Conservation (phyloP, 2,329 filamentous ascomycete species). For the Alternaria solani region DNA sequence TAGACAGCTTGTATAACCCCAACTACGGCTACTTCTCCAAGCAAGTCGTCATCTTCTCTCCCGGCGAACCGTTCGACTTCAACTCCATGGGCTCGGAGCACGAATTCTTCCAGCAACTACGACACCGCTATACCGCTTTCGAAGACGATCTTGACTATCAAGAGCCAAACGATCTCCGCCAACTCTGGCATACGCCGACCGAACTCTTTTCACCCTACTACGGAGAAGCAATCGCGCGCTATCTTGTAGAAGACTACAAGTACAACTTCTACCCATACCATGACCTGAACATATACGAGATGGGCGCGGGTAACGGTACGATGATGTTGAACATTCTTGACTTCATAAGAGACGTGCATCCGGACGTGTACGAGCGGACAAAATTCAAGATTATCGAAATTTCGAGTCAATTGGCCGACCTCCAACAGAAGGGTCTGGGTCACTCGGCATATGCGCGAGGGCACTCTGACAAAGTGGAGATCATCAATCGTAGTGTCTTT, state of each 20-base stretch:
- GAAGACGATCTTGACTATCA: conserved; percentile 84
- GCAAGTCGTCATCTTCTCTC: conserved; percentile 93
- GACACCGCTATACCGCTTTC: conserved; percentile 84
- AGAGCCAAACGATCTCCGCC: conserved; percentile 76
- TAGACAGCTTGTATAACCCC: conserved; percentile 90
- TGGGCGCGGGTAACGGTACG: conserved; percentile 96
- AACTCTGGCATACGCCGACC: conserved; percentile 98
- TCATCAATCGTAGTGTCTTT: conserved; percentile 94
- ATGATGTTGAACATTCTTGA: conserved; percentile 98
- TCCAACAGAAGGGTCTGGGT: conserved; percentile 77
- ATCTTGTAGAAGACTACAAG: conserved; percentile 95
- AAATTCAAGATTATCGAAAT: conserved; percentile 98
- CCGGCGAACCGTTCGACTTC: conserved; percentile 92
- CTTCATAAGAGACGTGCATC: conserved; percentile 88
- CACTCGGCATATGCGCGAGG: conserved; percentile 73
- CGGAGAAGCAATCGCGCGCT: conserved; percentile 95
- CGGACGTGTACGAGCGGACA: conserved; percentile 91
- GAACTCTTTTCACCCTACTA: conserved; percentile 97
- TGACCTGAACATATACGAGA: conserved; percentile 97
- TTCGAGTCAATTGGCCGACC: conserved; percentile 76
- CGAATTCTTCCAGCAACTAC: conserved; percentile 79
- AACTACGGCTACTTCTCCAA: conserved; percentile 97
- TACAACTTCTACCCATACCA: conserved; percentile 93
- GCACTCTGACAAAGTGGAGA: conserved; percentile 86
- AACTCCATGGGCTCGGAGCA: conserved; percentile 80